Conservation (phyloP, 345 rosid species). For the Psidium guajava region DNA sequence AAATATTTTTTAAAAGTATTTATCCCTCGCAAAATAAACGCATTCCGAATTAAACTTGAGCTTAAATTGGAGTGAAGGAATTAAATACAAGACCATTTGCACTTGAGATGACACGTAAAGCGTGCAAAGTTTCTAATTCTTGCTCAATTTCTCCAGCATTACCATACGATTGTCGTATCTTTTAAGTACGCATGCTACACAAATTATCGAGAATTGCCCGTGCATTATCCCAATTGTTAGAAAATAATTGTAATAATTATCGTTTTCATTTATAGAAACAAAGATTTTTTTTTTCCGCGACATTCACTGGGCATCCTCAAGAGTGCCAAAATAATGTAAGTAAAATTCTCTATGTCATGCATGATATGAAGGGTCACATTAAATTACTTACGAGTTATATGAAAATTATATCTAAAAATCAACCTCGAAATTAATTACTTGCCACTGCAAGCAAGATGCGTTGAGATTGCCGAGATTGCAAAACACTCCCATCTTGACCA, state of each 20-base stretch:
- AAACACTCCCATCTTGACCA: too few relatives aligned
- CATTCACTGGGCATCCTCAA: background rate
- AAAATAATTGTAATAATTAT: background rate
- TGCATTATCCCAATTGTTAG: background rate
- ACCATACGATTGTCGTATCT: background rate
- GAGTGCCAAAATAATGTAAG: background rate
- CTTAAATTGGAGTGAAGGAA: background rate
- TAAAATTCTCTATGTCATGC: background rate
- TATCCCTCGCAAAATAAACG: accelerated
- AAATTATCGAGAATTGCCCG: background rate
- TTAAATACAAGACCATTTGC: background rate
- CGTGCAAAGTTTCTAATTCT: background rate
- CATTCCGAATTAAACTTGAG: background rate
- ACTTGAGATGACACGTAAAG: background rate
- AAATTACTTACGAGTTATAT: background rate
- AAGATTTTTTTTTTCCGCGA: background rate
- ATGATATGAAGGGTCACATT: background rate
- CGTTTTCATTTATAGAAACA: background rate
- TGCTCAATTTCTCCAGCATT: background rate
- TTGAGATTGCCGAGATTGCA: background rate
- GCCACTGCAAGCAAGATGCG: background rate
- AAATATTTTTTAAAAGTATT: accelerated
- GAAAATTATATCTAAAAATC: background rate
- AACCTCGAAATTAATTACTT: background rate
- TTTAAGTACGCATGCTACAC: accelerated